Evolutionary conservation across 129 eudicot species (phyloP).

Genomic region (Helianthus tuberosus): DNA sequence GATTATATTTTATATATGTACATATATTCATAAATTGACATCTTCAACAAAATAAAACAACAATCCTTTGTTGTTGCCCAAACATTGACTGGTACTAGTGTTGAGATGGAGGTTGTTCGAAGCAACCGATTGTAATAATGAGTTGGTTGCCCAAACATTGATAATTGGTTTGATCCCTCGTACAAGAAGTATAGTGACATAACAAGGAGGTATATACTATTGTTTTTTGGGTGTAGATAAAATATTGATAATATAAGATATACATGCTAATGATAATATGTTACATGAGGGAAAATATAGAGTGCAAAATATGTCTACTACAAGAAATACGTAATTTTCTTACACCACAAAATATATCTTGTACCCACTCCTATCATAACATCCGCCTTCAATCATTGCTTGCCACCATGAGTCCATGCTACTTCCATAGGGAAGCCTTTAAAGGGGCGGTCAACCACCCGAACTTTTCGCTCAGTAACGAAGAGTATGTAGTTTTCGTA

Average conservation of each 20-base stretch:
- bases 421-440: no score
- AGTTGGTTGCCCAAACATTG: neutral
- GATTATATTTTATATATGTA: neutral
- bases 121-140: constrained; percentile 10
- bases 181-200: neutral
- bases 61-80: neutral
- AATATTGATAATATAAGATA: neutral
- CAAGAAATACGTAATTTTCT: no score
- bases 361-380: no score
- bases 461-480: no score
- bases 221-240: neutral
- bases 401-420: no score
- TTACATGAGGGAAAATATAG: no score
- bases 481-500: no score
- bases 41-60: neutral
- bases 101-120: constrained; percentile 8
- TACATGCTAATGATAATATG: no score
- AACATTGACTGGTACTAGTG: neutral
- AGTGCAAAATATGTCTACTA: no score
- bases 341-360: no score
- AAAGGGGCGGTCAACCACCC: no score
- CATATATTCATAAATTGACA: neutral
- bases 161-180: neutral
- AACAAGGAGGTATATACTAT: constrained; percentile 7
- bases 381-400: no score